Evolutionary conservation across 176 grass and related monocot species (phyloP).

Genomic region (Juncus effusus): DNA sequence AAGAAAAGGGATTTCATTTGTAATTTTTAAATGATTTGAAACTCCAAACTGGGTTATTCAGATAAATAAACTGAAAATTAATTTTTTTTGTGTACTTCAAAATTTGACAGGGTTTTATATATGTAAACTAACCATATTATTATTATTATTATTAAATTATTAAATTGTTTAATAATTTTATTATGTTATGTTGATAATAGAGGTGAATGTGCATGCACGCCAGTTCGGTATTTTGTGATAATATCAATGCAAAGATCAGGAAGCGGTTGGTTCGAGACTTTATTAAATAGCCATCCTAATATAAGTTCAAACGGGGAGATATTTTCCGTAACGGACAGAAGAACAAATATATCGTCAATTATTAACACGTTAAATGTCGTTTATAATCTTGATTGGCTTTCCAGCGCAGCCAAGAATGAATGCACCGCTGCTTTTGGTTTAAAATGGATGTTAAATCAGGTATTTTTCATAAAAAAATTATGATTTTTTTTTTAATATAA

Average conservation of each 20-base stretch:
- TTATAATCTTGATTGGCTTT: constrained; percentile 80
- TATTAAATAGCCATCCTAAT: constrained; percentile 94
- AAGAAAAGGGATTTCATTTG: too few relatives aligned
- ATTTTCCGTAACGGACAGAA: constrained; percentile 52
- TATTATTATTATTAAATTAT: too few relatives aligned
- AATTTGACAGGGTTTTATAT: too few relatives aligned
- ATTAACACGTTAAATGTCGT: constrained; percentile 62
- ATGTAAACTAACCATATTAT: too few relatives aligned
- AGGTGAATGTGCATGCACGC: constrained; percentile 69
- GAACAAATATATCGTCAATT: constrained; percentile 60
- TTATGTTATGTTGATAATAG: constrained; percentile 27
- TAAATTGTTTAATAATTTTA: too few relatives aligned
- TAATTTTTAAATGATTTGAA: too few relatives aligned
- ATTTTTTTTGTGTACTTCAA: too few relatives aligned
- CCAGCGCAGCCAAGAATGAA: constrained; percentile 82
- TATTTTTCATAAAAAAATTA: constrained; percentile 22
- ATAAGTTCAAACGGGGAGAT: constrained; percentile 92
- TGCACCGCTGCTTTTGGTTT: constrained; percentile 83
- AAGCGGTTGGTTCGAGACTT: constrained; percentile 97
- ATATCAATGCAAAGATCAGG: constrained; percentile 96
- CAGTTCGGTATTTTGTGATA: constrained; percentile 69
- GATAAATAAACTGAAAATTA: too few relatives aligned
- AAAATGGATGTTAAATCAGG: constrained; percentile 99
- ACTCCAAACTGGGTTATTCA: too few relatives aligned
- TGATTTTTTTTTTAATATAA: background rate